Percentiles rank a stretch among this genome's conserved stretches.
These are phyloP conservation scores for Scortechinia acanthostroma DNA, from an alignment of 2,329 filamentous ascomycete species.

Conservation along the genomic window DNA sequence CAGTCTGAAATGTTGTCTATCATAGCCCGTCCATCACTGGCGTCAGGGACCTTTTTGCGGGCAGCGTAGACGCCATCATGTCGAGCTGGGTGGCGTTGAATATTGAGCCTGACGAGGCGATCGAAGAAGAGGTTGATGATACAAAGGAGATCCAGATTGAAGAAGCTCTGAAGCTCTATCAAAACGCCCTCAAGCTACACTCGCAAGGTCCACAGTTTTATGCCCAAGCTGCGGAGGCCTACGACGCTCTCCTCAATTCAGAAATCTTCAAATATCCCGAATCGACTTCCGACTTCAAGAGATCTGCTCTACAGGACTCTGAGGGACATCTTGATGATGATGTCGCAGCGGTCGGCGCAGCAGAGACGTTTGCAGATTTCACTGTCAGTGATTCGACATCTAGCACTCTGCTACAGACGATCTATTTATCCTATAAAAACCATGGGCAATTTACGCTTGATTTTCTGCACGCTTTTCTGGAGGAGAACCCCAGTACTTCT, in stretches of 20 bases:
- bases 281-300: constrained; percentile 75
- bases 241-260: constrained; percentile 77
- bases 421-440: constrained; percentile 93
- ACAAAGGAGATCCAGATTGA: constrained; percentile 91
- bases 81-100: constrained; percentile 81
- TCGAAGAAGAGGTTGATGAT: constrained; percentile 87
- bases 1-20: not conserved
- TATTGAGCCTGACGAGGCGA: constrained; percentile 82
- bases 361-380: constrained; percentile 44
- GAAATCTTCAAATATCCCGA: constrained; percentile 93
- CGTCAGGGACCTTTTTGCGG: constrained; percentile 4
- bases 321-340: constrained; percentile 9
- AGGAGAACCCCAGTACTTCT: not conserved
- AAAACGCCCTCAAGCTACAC: constrained; percentile 83
- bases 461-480: constrained; percentile 3
- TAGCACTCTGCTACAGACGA: constrained; percentile 77
- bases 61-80: constrained; percentile 17
- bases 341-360: constrained; percentile 37
- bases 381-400: constrained; percentile 67
- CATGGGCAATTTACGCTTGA: constrained; percentile 89
- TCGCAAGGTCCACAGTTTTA: constrained; percentile 76
- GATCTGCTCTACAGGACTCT: constrained; percentile 44
- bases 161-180: constrained; percentile 90
- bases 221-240: constrained; percentile 71
- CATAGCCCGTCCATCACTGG: not conserved